phyloP scores from a whole-genome alignment of 2,329 filamentous ascomycete genomes.

The Calonectria crousiana region DNA sequence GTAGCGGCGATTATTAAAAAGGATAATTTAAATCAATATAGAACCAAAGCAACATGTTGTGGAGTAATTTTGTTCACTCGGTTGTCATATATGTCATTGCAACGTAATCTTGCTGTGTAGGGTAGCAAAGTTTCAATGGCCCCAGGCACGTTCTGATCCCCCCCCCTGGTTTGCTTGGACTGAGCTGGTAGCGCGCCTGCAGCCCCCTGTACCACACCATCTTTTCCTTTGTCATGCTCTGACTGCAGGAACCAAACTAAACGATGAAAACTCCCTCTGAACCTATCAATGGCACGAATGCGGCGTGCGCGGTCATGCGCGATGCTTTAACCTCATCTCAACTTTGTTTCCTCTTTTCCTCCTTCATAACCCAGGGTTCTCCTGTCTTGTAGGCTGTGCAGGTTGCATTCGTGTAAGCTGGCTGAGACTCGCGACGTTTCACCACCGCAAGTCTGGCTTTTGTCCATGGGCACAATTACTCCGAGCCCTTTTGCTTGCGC shows the following conservation, averaged over 20 bases:
- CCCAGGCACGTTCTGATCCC: no score
- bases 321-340: background rate
- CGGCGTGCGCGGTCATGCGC: background rate
- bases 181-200: no score
- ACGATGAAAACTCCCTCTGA: background rate
- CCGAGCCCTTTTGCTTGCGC: background rate
- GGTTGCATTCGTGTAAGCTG: background rate
- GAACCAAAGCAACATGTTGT: background rate
- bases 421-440: constrained; percentile 22
- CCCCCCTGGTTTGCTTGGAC: no score
- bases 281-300: background rate
- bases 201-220: background rate
- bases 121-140: background rate
- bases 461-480: background rate
- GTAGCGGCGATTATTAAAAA: background rate
- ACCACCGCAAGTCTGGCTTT: constrained; percentile 6
- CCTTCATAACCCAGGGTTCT: constrained; percentile 3
- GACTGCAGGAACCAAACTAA: background rate
- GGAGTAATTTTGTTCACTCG: background rate
- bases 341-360: background rate
- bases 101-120: background rate
- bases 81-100: background rate
- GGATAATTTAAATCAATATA: background rate
- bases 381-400: background rate
- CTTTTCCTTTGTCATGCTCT: background rate